A percentile compares a stretch with the other conserved stretches of the same genome.
Conservation (phyloP, 2,329 filamentous ascomycete species). For the Dendrostoma leiphaemia region DNA sequence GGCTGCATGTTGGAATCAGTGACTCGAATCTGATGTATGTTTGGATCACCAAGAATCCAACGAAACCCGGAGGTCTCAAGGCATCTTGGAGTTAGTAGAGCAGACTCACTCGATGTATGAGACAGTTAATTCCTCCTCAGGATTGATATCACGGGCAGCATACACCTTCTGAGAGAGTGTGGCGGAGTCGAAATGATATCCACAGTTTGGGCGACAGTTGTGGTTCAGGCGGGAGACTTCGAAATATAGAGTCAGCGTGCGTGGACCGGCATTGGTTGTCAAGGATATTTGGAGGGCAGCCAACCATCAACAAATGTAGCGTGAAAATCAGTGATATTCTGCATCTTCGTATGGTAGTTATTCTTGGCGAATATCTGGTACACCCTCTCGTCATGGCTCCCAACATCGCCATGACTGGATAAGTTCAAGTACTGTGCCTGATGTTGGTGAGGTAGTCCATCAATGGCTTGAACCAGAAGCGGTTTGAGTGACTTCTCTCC, state of each 20-base stretch:
- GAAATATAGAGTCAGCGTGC: background rate
- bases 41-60: too few relatives aligned
- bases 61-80: background rate
- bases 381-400: background rate
- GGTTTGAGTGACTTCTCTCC: background rate
- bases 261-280: background rate
- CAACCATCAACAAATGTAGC: constrained; percentile 9
- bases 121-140: constrained; percentile 2
- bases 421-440: constrained; percentile 1
- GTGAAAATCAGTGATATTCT: background rate
- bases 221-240: constrained; percentile 6
- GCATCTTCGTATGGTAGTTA: constrained; percentile 1
- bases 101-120: constrained; percentile 2
- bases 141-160: background rate
- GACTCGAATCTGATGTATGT: background rate
- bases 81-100: background rate
- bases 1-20: background rate
- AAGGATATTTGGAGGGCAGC: too few relatives aligned
- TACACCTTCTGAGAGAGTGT: constrained; percentile 4
- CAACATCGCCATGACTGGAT: background rate
- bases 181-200: constrained; percentile 2
- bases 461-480: background rate
- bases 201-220: constrained; percentile 5
- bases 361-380: constrained; percentile 6
- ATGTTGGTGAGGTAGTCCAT: background rate